Base-by-base conservation (phyloP, 2,329 filamentous ascomycete species). In the Epichloe typhina region DNA sequence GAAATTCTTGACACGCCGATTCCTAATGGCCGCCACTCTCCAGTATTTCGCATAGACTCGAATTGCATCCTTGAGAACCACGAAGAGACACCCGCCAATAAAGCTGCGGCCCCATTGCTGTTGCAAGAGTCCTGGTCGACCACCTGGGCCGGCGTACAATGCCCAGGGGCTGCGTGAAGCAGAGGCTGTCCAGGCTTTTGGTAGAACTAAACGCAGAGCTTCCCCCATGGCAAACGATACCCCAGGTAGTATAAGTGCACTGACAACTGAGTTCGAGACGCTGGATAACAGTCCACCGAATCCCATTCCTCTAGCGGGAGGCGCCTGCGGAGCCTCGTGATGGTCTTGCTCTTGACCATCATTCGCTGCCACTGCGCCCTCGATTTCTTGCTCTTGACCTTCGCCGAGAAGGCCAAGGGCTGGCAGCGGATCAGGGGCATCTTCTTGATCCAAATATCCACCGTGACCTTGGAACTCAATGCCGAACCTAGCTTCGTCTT, bases 101-200 rank as follows among this genome's bases (percentile, higher is more conserved):
- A 98, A 72, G 60, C 87, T 96, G 51, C 93, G 76, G 1, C 89
- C 93, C 88, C 93, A 97, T 52, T 83, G 81, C 58, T 86, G 80
- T 61, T 93, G 86, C 35, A 98, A 66, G 26, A 97, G 72, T 0
- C 86, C 83, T 0, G 79, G 78, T 3, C 76, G 71, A 37, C 72
- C 54, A 11, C 55, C 56, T 15, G 53, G 45, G 3, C 56, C 57
- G 1, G 42, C 19, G 9, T 56, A 52, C 3, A 55, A 52, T 33
- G 55, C 51, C 57, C 59, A 65, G 12, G 56, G 52, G 49, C 53
- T 59, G 31, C 57, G 53, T 15, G 57, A 23, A 2, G 72, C 66
- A 8, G 68, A 66, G 0, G 70, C 69, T 9, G 84, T 81, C 82
- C 86, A 89, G 3, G 78, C 69, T 37, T 70, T 70, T 0, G 91